Evolutionary conservation across 768 basidiomycete species (phyloP), one percentile per base, ranked within the genome.

Genomic region (Cubamyces lactineus): DNA sequence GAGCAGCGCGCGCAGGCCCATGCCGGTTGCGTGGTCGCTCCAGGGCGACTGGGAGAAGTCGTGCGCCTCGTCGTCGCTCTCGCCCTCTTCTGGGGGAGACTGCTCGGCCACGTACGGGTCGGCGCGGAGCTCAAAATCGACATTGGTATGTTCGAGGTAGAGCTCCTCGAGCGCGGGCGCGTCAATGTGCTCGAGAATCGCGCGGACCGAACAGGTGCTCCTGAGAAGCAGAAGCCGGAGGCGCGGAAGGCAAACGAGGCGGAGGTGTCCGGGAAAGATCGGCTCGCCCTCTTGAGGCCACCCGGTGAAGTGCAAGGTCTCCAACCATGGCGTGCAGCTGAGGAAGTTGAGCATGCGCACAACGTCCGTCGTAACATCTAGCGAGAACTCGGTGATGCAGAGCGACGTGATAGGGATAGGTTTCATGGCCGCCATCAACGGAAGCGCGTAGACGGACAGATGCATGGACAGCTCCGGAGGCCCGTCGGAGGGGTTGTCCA

Each of bases 21-120:
- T 89, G 21, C 91, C 91, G 2, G 88, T 92, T 21, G 87, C 87
- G 50, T 82, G 86, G 71, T 92, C 91, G 56, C 87, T 92, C 69
- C 78, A 88, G 17, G 87, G 88, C 5, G 88, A 90, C 68, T 88
- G 88, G 3, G 91, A 92, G 66, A 80, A 90, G 74, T 92, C 91
- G 16, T 73, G 66, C 16, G 85, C 86, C 67, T 90, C 90, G 65
- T 92, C 90, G 8, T 89, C 89, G 65, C 84, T 87, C 63, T 91
- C 91, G 34, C 89, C 89, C 6, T 79, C 75, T 57, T 90, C 89
- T 19, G 61, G 60, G 8, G 69, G 74, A 3, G 19, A 15, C 26
- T 71, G 38, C 13, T 51, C 34, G 9, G 56, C 49, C 8, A 72
- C 65, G 43, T 67, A 67, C 11, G 70, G 66, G 19, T 70, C 67